Evolutionary conservation across 1,284 basidiomycete species (phyloP).

Genomic region (Puccinia coronata): DNA sequence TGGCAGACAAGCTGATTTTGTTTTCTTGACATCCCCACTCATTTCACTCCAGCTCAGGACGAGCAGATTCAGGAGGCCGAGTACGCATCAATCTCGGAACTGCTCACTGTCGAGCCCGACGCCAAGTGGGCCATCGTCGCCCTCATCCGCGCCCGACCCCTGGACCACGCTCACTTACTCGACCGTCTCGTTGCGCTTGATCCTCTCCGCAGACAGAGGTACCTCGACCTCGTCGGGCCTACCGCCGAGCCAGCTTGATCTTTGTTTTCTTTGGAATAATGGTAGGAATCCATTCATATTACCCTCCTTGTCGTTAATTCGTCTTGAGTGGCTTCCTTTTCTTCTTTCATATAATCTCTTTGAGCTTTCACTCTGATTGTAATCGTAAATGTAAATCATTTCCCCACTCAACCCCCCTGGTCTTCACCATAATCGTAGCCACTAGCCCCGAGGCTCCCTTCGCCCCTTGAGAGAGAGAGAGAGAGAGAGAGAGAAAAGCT

Average conservation of each 20-base stretch:
- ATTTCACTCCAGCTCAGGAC: conserved; percentile 24
- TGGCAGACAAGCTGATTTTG: background rate
- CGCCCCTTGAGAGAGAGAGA: background rate
- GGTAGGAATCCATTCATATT: background rate
- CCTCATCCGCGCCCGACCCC: conserved; percentile 2
- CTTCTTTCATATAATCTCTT: background rate
- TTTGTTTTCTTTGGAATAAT: too few relatives aligned
- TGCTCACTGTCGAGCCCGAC: conserved; percentile 86
- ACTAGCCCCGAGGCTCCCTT: background rate
- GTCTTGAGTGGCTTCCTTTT: background rate
- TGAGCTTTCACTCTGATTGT: background rate
- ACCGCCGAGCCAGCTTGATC: background rate
- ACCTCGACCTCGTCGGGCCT: conserved; percentile 64
- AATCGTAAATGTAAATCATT: background rate
- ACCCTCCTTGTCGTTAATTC: background rate
- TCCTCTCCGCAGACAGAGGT: conserved; percentile 66
- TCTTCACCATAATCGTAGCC: background rate
- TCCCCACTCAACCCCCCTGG: background rate
- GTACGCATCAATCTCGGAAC: conserved; percentile 75
- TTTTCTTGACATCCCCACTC: background rate
- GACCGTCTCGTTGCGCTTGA: conserved; percentile 66
- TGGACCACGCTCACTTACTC: conserved; percentile 50
- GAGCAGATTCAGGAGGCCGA: conserved; percentile 63
- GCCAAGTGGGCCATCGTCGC: conserved; percentile 74
- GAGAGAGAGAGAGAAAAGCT: background rate